Percentiles rank a stretch among this genome's conserved stretches.
Evolutionary conservation across 2,329 filamentous ascomycete species (phyloP).

Genomic region (Cladosporium colombiae): DNA sequence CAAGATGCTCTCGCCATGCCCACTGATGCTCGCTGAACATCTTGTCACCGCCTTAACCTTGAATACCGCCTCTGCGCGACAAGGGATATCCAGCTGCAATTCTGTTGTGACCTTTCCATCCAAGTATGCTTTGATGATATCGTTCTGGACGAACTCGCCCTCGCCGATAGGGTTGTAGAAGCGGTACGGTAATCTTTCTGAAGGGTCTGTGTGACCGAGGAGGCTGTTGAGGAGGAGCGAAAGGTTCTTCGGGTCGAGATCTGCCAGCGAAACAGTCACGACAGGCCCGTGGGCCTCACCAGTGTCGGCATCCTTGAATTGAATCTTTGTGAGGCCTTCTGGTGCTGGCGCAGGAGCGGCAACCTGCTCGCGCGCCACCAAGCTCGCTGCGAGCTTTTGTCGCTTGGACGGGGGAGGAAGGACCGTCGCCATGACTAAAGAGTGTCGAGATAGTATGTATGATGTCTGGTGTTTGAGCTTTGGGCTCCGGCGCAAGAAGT

Average conservation of each 20-base stretch:
- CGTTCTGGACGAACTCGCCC: slow-evolving; percentile 42
- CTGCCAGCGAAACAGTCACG: slow-evolving; percentile 75
- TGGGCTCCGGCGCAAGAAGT: slow-evolving; percentile 1
- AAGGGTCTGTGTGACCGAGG: slow-evolving; percentile 62
- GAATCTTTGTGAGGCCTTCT: slow-evolving; percentile 67
- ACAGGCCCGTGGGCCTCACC: slow-evolving; percentile 67
- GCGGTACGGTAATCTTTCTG: slow-evolving; percentile 66
- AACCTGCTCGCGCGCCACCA: slow-evolving; percentile 72
- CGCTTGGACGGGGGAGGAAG: slow-evolving; percentile 85
- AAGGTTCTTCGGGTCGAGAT: slow-evolving; percentile 86
- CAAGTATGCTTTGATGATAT: slow-evolving; percentile 45
- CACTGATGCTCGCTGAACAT: slow-evolving; percentile 83
- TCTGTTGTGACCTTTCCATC: slow-evolving; percentile 56
- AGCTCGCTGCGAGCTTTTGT: slow-evolving; percentile 73
- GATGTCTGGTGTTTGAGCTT: not conserved
- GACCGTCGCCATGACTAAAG: slow-evolving; percentile 69
- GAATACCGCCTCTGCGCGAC: slow-evolving; percentile 87
- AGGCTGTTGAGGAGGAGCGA: slow-evolving; percentile 84
- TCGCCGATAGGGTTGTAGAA: slow-evolving; percentile 56
- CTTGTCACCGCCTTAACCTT: slow-evolving; percentile 88
- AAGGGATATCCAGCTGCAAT: slow-evolving; percentile 63
- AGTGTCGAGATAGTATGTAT: not conserved
- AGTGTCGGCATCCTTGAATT: slow-evolving; percentile 81
- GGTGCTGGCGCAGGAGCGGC: slow-evolving; percentile 66
- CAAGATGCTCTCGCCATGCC: slow-evolving; percentile 89